A percentile compares a stretch with the other conserved stretches of the same genome.
These are phyloP conservation scores for Populus hybrid DNA, from an alignment of 441 rosid species.

Conservation along the genomic window DNA sequence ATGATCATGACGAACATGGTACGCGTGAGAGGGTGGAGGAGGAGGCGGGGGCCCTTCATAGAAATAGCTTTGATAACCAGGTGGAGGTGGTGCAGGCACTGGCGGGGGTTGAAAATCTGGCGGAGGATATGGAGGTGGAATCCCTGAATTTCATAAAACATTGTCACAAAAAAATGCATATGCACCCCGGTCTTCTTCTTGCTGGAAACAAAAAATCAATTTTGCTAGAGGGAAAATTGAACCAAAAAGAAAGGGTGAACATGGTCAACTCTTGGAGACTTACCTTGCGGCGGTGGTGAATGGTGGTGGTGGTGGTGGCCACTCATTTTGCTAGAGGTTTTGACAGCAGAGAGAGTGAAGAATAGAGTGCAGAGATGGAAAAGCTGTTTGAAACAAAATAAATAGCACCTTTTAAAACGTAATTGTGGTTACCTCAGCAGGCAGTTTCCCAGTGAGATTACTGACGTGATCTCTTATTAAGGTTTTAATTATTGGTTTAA, in stretches of 20 bases:
- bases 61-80: conserved; percentile 41
- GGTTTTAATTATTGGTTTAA: background rate
- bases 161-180: background rate
- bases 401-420: background rate
- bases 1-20: background rate
- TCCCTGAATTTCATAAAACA: conserved; percentile 25
- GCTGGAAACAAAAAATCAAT: no score
- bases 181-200: no score
- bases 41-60: conserved; percentile 30
- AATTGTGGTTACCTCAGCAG: background rate
- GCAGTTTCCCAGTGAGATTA: background rate
- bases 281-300: no score
- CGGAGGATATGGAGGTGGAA: conserved; percentile 22
- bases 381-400: background rate
- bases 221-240: no score
- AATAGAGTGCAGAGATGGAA: background rate
- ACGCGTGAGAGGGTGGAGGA: conserved; percentile 17
- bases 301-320: no score
- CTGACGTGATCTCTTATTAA: background rate
- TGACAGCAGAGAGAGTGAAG: background rate
- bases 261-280: no score
- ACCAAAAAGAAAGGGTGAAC: no score
- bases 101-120: conserved; percentile 11
- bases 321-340: background rate
- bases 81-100: conserved; percentile 27